phyloP scores from a whole-genome alignment of 306 rosid species.

The Crataegus laevigata region DNA sequence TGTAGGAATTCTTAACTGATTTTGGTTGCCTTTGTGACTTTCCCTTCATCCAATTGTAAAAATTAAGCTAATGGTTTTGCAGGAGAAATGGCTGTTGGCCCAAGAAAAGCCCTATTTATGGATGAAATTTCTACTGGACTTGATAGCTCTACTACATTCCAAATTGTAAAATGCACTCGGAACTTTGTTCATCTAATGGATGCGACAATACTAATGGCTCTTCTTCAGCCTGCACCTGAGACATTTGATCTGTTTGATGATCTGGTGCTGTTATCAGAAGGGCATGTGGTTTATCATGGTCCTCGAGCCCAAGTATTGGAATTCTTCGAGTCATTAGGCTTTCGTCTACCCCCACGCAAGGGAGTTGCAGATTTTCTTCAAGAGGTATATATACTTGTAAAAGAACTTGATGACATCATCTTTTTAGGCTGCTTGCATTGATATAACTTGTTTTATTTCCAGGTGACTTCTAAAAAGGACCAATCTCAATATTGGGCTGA shows the following conservation, averaged over 20 bases:
- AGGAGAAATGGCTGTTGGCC: slow-evolving; percentile 95
- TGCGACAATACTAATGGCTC: slow-evolving; percentile 73
- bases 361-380: slow-evolving; percentile 91
- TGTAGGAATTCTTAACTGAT: background rate
- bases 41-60: background rate
- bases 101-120: slow-evolving; percentile 75
- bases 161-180: slow-evolving; percentile 65
- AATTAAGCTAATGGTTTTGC: background rate
- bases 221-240: slow-evolving; percentile 94
- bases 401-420: background rate
- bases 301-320: slow-evolving; percentile 58
- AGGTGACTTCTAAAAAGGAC: slow-evolving; percentile 86
- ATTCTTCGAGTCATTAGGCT: slow-evolving; percentile 71
- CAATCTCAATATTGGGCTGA: slow-evolving; percentile 91
- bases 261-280: slow-evolving; percentile 63
- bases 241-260: slow-evolving; percentile 88
- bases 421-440: background rate
- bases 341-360: slow-evolving; percentile 66
- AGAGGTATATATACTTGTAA: slow-evolving; percentile 43
- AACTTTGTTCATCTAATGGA: slow-evolving; percentile 85
- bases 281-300: slow-evolving; percentile 72
- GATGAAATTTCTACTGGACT: slow-evolving; percentile 95
- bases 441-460: slow-evolving; percentile 8
- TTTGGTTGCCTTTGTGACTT: background rate
- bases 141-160: slow-evolving; percentile 85